phyloP scores from a whole-genome alignment of 2,329 filamentous ascomycete genomes.

The Thermoascus crustaceus region DNA sequence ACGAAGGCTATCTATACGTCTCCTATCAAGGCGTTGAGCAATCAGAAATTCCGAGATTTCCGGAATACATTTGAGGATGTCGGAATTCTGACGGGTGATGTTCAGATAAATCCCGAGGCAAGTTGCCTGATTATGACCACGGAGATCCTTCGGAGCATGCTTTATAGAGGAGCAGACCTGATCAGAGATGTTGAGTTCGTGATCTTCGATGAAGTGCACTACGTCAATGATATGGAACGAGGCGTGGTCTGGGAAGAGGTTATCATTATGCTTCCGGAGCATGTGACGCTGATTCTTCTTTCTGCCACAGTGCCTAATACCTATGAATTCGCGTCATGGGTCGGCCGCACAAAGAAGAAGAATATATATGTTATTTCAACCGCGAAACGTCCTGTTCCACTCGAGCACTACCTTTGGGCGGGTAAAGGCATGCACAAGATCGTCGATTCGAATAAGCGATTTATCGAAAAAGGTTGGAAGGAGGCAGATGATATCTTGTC shows the following conservation, averaged over 20 bases:
- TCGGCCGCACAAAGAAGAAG: conserved; percentile 94
- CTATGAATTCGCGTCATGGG: conserved; percentile 96
- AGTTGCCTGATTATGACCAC: conserved; percentile 99
- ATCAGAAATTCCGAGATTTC: conserved; percentile 98
- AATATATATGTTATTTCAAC: conserved; percentile 99
- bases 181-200: conserved; percentile 98
- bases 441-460: conserved; percentile 84
- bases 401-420: conserved; percentile 96
- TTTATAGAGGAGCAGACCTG: conserved; percentile 89
- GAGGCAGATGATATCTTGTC: conserved; percentile 76
- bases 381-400: conserved; percentile 82
- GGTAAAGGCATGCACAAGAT: conserved; percentile 90
- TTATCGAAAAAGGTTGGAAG: conserved; percentile 90
- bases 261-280: conserved; percentile 97
- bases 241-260: conserved; percentile 99
- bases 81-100: conserved; percentile 91
- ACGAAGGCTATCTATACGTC: conserved; percentile 99
- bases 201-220: conserved; percentile 98
- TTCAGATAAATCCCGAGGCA: conserved; percentile 94
- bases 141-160: conserved; percentile 95
- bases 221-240: conserved; percentile 91
- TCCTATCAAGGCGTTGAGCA: conserved; percentile 95
- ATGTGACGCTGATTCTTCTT: conserved; percentile 88
- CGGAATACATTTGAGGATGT: conserved; percentile 86
- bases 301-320: conserved; percentile 97